Evolutionary conservation across 129 eudicot species (phyloP).

Genomic region (Gnaphalium uliginosum): DNA sequence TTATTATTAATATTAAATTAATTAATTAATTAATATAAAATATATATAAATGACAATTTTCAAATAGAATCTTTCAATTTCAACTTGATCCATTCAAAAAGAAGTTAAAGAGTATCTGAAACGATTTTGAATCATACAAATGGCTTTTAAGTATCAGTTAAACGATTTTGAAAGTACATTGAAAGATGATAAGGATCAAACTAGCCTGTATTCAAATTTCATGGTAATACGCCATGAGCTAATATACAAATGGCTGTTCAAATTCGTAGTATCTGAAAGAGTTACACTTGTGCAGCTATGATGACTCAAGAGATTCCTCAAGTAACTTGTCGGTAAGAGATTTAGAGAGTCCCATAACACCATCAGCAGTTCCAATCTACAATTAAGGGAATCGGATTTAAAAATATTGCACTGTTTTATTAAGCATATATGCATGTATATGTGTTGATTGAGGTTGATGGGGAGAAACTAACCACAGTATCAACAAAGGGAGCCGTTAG

Average conservation of each 20-base stretch:
- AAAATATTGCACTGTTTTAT: background rate
- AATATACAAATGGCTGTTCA: constrained; percentile 14
- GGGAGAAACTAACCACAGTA: constrained; percentile 64
- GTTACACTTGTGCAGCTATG: constrained; percentile 9
- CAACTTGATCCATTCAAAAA: no score
- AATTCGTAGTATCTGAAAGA: background rate
- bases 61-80: no score
- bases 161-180: constrained; percentile 11
- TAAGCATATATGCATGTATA: background rate
- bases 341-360: constrained; percentile 91
- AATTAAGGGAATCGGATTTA: background rate
- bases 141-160: background rate
- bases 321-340: constrained; percentile 68
- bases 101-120: no score
- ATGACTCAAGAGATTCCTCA: constrained; percentile 56
- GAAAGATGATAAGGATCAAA: constrained; percentile 12
- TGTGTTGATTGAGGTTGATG: constrained; percentile 22
- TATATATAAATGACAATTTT: no score
- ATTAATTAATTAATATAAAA: no score
- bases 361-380: constrained; percentile 77
- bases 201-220: constrained; percentile 7
- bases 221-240: constrained; percentile 19
- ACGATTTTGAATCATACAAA: no score
- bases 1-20: no score
- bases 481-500: constrained; percentile 75